These are phyloP conservation scores for maize (Zea mays) DNA, from an alignment of 176 grass and related monocot species.

Conservation along the genomic window Zm-B73-REFERENCE-NAM-5.0 NC_050103.1:8417501-8418000, in stretches of 20 bases:
- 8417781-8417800: no score
- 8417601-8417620: no score
- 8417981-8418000: constrained; percentile 40
- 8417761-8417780: neutral
- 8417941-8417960: constrained; percentile 47
- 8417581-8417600: no score
- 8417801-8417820: no score
- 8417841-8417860: no score
- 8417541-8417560: no score
- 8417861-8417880: neutral
- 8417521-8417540: no score
- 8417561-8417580: no score
- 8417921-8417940: constrained; percentile 58
- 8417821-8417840: no score
- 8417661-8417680: constrained; percentile 56
- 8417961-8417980: constrained; percentile 48
- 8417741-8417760: constrained; percentile 63
- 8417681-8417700: constrained; percentile 61
- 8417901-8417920: constrained; percentile 47
- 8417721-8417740: constrained; percentile 65
- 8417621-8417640: no score
- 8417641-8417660: no score
- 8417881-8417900: constrained; percentile 50
- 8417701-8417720: constrained; percentile 62
- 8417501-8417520: no score